Evolutionary conservation across 148 eudicot species (phyloP).

Genomic region (Camellia sinensis): DNA sequence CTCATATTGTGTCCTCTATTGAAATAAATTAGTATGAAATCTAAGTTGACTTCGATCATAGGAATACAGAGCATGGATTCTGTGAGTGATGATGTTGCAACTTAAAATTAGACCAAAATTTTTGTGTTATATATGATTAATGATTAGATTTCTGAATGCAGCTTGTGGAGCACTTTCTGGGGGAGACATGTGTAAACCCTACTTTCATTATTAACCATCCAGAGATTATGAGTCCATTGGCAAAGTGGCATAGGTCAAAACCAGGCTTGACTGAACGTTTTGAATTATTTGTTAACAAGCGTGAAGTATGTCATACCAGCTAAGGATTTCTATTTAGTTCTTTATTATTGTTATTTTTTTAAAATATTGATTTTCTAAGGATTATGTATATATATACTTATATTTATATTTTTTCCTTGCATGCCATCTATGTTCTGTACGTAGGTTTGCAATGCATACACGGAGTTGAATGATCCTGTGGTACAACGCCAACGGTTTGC

Average conservation of each 20-base stretch:
- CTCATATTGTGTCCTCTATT: no score
- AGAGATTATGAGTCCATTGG: constrained; percentile 94
- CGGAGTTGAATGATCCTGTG: no score
- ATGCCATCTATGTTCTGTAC: no score
- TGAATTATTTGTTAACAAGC: constrained; percentile 88
- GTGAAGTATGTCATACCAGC: constrained; percentile 50
- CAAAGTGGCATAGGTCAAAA: constrained; percentile 98
- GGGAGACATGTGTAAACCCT: constrained; percentile 88
- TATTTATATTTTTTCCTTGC: no score
- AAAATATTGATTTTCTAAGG: no score
- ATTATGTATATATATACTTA: no score
- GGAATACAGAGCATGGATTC: not conserved
- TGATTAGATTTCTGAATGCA: constrained; percentile 29
- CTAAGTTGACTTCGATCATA: not conserved
- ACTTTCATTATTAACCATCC: constrained; percentile 89
- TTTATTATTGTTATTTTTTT: no score
- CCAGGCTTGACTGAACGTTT: constrained; percentile 91
- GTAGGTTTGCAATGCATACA: no score
- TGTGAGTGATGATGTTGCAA: not conserved
- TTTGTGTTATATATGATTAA: not conserved
- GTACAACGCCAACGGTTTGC: no score
- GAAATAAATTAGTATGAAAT: no score
- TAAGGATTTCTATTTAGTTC: not conserved
- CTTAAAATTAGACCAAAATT: not conserved
- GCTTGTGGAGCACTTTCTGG: constrained; percentile 95